These are phyloP conservation scores for Metschnikowia bowlesiae DNA, from an alignment of 805 yeast species.

Conservation along the genomic window DNA sequence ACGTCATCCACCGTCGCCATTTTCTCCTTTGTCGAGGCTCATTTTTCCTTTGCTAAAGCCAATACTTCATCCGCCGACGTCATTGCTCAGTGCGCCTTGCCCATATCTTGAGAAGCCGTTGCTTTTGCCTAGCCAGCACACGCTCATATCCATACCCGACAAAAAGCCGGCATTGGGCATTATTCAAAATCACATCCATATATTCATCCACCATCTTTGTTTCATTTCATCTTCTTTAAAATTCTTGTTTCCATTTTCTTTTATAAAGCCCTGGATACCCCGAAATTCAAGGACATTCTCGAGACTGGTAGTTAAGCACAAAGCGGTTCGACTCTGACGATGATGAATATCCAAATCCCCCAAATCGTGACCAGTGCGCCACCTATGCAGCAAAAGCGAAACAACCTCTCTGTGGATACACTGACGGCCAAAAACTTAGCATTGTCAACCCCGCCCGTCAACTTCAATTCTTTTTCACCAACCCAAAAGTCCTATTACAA, in stretches of 20 bases:
- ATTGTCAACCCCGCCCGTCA: not conserved
- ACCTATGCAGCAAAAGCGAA: not conserved
- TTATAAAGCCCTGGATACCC: not conserved
- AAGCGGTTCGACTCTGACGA: not conserved
- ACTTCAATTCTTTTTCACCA: conserved; percentile 12
- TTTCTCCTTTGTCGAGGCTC: too few relatives aligned
- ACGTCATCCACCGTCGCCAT: too few relatives aligned
- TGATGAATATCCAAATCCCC: conserved; percentile 4
- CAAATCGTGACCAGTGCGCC: not conserved
- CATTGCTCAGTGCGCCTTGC: not conserved
- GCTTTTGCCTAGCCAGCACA: not conserved
- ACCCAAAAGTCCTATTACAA: conserved; percentile 15
- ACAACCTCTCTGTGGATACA: conserved; percentile 2
- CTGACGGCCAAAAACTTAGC: not conserved
- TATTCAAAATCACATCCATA: not conserved
- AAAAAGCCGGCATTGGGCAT: not conserved
- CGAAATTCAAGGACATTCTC: not conserved
- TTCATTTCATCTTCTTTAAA: not conserved
- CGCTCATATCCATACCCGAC: not conserved
- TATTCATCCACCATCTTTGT: not conserved
- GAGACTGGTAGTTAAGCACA: not conserved
- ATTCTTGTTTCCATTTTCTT: not conserved
- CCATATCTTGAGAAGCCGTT: not conserved
- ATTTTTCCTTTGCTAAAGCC: too few relatives aligned
- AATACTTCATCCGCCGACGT: too few relatives aligned